These are phyloP conservation scores for Plectranthus barbatus DNA, from an alignment of 257 asterid species.

Conservation along the genomic window DNA sequence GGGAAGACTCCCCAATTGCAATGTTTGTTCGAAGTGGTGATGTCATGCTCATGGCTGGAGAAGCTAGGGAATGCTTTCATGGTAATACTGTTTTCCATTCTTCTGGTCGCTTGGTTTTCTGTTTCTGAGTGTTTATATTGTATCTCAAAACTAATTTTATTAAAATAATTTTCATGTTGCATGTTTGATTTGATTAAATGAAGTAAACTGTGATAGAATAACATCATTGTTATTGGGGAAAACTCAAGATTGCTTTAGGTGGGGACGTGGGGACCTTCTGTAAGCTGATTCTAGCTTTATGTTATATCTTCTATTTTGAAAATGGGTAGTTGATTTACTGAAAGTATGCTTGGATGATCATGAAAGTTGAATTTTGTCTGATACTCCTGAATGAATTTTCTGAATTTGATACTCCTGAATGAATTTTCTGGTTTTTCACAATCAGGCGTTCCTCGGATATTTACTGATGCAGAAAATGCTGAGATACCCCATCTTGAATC, in stretches of 20 bases:
- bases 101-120: not conserved
- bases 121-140: not conserved
- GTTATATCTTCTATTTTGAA: too few species aligned
- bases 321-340: too few species aligned
- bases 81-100: conserved; percentile 33
- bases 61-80: conserved; percentile 93
- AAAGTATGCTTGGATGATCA: too few species aligned
- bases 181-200: too few species aligned
- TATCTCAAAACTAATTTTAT: not conserved
- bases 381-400: too few species aligned
- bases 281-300: too few species aligned
- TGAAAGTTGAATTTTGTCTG: too few species aligned
- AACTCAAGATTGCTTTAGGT: too few species aligned
- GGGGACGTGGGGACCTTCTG: too few species aligned
- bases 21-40: conserved; percentile 96
- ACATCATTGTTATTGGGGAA: too few species aligned
- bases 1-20: conserved; percentile 68
- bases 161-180: not conserved
- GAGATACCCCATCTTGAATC: conserved; percentile 56
- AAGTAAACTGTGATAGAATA: too few species aligned
- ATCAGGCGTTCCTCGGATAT: conserved; percentile 87
- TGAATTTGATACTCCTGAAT: not conserved
- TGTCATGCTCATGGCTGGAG: conserved; percentile 82
- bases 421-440: not conserved
- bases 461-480: conserved; percentile 61